phyloP scores from a whole-genome alignment of 2,329 filamentous ascomycete genomes.

The Pseudocercospora macadamiae region DNA sequence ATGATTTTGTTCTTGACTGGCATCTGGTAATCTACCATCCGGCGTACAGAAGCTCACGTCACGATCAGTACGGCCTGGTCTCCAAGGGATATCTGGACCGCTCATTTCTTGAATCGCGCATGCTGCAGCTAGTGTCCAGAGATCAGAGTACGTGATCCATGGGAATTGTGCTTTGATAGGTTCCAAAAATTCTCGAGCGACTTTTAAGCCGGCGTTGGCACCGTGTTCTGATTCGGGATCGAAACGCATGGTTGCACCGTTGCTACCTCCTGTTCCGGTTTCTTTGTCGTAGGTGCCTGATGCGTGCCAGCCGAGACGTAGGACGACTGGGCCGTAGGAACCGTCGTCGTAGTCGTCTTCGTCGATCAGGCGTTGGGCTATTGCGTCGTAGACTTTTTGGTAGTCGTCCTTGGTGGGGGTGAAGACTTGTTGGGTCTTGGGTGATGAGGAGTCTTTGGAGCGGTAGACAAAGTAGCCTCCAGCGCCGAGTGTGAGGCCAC shows the following conservation, averaged over 20 bases:
- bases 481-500: conserved; percentile 64
- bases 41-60: conserved; percentile 87
- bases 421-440: conserved; percentile 55
- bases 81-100: conserved; percentile 83
- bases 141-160: conserved; percentile 95
- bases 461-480: conserved; percentile 69
- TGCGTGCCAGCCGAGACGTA: conserved; percentile 92
- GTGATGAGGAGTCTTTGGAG: conserved; percentile 50
- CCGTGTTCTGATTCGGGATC: conserved; percentile 85
- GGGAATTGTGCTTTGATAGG: conserved; percentile 88
- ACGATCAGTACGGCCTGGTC: conserved; percentile 80
- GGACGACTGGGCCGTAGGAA: conserved; percentile 87
- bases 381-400: conserved; percentile 90
- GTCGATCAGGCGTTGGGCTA: conserved; percentile 79
- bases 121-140: conserved; percentile 90
- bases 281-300: conserved; percentile 89
- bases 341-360: conserved; percentile 96
- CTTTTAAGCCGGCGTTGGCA: conserved; percentile 86
- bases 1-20: conserved; percentile 74
- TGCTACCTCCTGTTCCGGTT: conserved; percentile 88
- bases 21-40: conserved; percentile 88
- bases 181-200: conserved; percentile 89
- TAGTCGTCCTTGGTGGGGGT: conserved; percentile 83
- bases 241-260: conserved; percentile 97
- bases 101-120: conserved; percentile 93